phyloP scores from a whole-genome alignment of 2,329 filamentous ascomycete genomes.

The Fusarium torulosum region DNA sequence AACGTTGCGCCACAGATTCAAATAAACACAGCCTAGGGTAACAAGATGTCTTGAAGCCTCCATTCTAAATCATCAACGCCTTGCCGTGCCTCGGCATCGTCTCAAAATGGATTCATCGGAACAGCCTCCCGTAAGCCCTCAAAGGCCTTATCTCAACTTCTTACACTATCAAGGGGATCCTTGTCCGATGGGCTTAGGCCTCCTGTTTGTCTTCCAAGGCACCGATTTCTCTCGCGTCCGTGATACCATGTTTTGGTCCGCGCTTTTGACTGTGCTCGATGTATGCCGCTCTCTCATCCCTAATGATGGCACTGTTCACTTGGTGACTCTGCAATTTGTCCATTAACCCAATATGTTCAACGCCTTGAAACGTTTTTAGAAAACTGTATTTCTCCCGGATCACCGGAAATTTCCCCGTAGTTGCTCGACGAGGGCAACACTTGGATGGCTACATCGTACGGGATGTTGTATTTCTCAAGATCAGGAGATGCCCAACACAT shows the following conservation, averaged over 20 bases:
- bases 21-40: slow-evolving; percentile 10
- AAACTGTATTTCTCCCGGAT: neutral
- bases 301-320: slow-evolving; percentile 23
- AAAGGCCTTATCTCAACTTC: slow-evolving; percentile 14
- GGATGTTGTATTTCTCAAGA: neutral
- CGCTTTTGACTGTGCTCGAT: slow-evolving; percentile 14
- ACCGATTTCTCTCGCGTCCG: slow-evolving; percentile 8
- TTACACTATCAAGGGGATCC: slow-evolving; percentile 8
- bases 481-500: neutral
- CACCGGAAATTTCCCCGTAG: neutral
- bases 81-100: slow-evolving; percentile 7
- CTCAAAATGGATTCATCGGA: slow-evolving; percentile 15
- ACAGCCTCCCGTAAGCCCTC: slow-evolving; percentile 17
- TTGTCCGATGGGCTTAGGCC: slow-evolving; percentile 17
- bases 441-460: neutral
- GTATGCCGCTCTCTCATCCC: slow-evolving; percentile 12
- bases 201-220: slow-evolving; percentile 2
- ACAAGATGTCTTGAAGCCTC: neutral
- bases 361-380: neutral
- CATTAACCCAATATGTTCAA: neutral
- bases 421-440: neutral
- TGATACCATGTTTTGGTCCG: slow-evolving; percentile 1
- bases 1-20: slow-evolving; percentile 23
- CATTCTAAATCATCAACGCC: neutral
- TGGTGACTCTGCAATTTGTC: neutral